These are phyloP conservation scores for Cyclotella cryptica DNA, from an alignment of 108 stramenopile species.

Conservation along the genomic window DNA sequence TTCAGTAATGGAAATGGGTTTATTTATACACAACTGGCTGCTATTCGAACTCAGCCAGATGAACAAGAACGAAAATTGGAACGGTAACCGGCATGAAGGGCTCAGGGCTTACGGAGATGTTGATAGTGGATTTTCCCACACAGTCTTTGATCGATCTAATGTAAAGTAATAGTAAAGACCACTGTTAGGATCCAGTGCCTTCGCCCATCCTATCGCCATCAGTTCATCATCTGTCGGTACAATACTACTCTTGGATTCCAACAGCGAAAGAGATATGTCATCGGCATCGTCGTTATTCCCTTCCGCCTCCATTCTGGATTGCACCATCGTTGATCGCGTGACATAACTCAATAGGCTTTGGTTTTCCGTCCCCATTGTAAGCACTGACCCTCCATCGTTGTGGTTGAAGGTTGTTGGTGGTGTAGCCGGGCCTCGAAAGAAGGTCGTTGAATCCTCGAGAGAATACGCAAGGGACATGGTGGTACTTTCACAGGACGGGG, in stretches of 20 bases:
- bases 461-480: slow-evolving; percentile 63
- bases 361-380: slow-evolving; percentile 54
- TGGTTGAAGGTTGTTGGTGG: slow-evolving; percentile 15
- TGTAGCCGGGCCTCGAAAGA: not conserved
- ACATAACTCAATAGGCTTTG: slow-evolving; percentile 55
- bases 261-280: slow-evolving; percentile 51
- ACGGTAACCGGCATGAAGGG: not conserved
- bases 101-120: slow-evolving; percentile 15
- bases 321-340: slow-evolving; percentile 50
- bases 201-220: slow-evolving; percentile 87
- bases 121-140: slow-evolving; percentile 84
- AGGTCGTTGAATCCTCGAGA: slow-evolving; percentile 52
- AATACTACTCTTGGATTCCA: slow-evolving; percentile 48
- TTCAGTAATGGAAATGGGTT: too few relatives aligned
- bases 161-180: slow-evolving; percentile 89
- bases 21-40: too few relatives aligned
- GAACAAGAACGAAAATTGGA: not conserved
- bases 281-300: slow-evolving; percentile 18
- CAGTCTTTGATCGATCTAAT: slow-evolving; percentile 78
- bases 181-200: slow-evolving; percentile 86
- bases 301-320: slow-evolving; percentile 31
- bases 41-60: not conserved
- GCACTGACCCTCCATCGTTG: slow-evolving; percentile 54
- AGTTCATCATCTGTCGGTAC: slow-evolving; percentile 87
- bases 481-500: slow-evolving; percentile 48